Evolutionary conservation across 2,329 filamentous ascomycete genomes (phyloP), one percentile per base, ranked within the genome.

Genomic region (Arthrobotrys musiformis): DNA sequence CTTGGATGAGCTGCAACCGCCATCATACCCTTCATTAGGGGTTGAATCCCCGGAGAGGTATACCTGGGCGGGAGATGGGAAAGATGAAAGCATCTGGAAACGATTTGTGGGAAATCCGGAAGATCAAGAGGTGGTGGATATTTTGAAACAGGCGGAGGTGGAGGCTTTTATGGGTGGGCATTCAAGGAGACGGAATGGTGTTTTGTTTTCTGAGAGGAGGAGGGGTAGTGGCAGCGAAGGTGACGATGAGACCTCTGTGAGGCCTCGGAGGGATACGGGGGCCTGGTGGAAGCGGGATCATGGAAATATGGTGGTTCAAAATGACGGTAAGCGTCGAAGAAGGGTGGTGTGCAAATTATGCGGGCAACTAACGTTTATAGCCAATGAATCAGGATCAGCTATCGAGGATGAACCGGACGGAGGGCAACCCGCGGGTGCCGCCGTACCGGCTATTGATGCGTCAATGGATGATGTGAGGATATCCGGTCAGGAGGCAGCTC

Each of bases 1-100:
- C 0, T 19, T 77, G 6, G 73, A 77, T 42, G 73, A 77, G 15
- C 37, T 77, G 9, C 73, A 77, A 26, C 73, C 73, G 17, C 73
- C 73, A 7, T 70, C 64, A 9, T 77, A 77, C 22, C 73, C 73
- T 46, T 77, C 73, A 9, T 44, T 77, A 1, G 67, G 58, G 4
- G 73, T 70, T 44, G 67, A 66, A 22, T 44, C 66, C 3, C 66
- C 73, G 1, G 73, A 69, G 26, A 70, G 73, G 24, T 68, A 69
- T 19, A 77, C 73, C 22, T 77, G 73, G 73, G 73, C 73, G 8
- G 73, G 73, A 2, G 66, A 77, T 26, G 66, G 73, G 1, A 77
- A 77, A 42, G 73, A 67, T 30, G 73, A 70, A 26, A 67, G 40
- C 17, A 66, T 77, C 42, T 77, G 73, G 73, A 70, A 70, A 22